These are phyloP conservation scores for Phytophthora aleatoria DNA, from an alignment of 352 stramenopile genomes.

Conservation along the genomic window DNA sequence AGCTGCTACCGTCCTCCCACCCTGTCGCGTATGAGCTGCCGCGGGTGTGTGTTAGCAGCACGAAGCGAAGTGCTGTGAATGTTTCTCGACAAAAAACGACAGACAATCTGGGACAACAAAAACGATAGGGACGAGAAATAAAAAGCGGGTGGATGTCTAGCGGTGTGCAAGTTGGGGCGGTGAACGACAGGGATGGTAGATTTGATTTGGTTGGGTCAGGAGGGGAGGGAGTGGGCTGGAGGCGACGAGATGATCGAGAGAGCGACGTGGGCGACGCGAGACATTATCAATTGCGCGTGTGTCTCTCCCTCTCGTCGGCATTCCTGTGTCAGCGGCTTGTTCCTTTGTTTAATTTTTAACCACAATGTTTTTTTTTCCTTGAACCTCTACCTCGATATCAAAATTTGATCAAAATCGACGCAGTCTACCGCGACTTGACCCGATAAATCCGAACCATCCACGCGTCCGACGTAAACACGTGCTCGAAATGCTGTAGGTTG, in stretches of 20 bases:
- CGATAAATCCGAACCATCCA: constrained; percentile 95
- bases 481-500: constrained; percentile 84
- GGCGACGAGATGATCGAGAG: constrained; percentile 8
- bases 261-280: constrained; percentile 1
- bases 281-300: constrained; percentile 3
- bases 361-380: constrained; percentile 9
- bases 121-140: constrained; percentile 25
- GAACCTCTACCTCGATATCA: background rate
- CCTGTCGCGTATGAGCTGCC: constrained; percentile 20
- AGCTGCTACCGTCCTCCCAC: constrained; percentile 59
- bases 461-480: constrained; percentile 91
- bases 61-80: constrained; percentile 32
- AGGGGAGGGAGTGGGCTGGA: constrained; percentile 17
- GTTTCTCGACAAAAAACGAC: constrained; percentile 24
- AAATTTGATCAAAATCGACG: constrained; percentile 4
- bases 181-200: constrained; percentile 36
- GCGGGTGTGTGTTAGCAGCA: constrained; percentile 28
- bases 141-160: constrained; percentile 18
- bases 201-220: constrained; percentile 38
- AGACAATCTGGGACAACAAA: constrained; percentile 14
- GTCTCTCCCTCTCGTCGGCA: constrained; percentile 4
- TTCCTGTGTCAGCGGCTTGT: constrained; percentile 16
- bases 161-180: constrained; percentile 27
- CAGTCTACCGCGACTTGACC: constrained; percentile 53
- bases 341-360: constrained; percentile 42